Evolutionary conservation across 202 grass and related monocot species (phyloP), one percentile per base, ranked within the genome.

Genomic region (Setaria viridis): DNA sequence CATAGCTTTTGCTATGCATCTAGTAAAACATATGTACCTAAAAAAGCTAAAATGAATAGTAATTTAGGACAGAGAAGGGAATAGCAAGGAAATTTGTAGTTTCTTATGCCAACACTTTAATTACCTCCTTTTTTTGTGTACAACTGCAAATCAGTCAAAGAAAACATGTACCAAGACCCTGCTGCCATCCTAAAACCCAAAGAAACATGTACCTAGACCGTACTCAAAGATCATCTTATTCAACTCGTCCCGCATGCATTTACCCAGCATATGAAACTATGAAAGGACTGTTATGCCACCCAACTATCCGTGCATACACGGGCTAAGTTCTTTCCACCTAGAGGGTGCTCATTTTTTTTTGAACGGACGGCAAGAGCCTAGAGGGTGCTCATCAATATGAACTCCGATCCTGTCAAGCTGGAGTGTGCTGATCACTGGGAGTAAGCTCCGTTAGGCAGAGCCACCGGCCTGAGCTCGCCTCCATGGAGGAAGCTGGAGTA

Each of bases 401-500:
- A 11, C 30, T 46, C 11, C 30, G 43, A 46, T 46, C 35, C 46
- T 75, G 30, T 62, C 0, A 12, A 84, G 49, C 55, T 57, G 63
- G 21, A 77, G 49, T 4, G 21, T 39, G 37, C 11, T 16, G 13
- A 33, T 86, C 88, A 90, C 60, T 84, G 84, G 43, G 84, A 80
- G 35, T 83, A 90, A 2, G 75, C 89, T 64, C 82, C 67, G 0
- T 43, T 80, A 4, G 89, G 35, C 6, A 84, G 68, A 49, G 90
- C 77, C 20, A 55, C 54, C 68, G 76, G 85, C 67, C 85, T 84
- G 50, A 91, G 82, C 87, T 88, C 82, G 46, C 85, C 82, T 25
- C 82, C 85, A 0, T 35, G 85, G n/a, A 94, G 87, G 86, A 94
- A 82, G 46, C 82, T 74, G 46, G 91, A 81, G 30, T 82, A 95